These are phyloP conservation scores for Nigrograna mackinnonii DNA, from an alignment of 2,329 filamentous ascomycete genomes.

Conservation along the genomic window DNA sequence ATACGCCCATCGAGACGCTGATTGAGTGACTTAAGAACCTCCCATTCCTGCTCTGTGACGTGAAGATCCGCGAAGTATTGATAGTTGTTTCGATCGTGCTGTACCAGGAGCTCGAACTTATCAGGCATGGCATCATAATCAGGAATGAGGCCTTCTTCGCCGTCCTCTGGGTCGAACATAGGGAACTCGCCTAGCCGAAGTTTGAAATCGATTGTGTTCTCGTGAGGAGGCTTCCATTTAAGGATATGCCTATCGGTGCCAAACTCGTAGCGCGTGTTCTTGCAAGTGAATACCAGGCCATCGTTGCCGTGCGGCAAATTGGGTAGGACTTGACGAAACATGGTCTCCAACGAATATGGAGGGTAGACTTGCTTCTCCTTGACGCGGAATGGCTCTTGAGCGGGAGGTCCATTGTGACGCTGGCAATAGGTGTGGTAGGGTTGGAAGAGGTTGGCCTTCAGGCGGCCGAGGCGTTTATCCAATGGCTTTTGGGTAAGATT, in stretches of 20 bases:
- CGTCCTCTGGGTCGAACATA: conserved; percentile 68
- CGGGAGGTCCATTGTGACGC: conserved; percentile 67
- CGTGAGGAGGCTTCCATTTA: conserved; percentile 95
- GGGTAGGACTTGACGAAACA: conserved; percentile 87
- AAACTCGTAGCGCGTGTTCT: conserved; percentile 80
- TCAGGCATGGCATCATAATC: conserved; percentile 82
- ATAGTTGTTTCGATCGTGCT: conserved; percentile 67
- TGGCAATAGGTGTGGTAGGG: conserved; percentile 65
- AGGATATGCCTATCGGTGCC: conserved; percentile 93
- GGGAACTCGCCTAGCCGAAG: conserved; percentile 76
- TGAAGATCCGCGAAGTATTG: conserved; percentile 66
- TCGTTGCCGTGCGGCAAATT: conserved; percentile 91
- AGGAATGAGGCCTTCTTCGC: conserved; percentile 64
- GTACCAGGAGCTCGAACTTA: conserved; percentile 70
- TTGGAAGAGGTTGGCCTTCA: conserved; percentile 75
- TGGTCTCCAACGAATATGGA: conserved; percentile 73
- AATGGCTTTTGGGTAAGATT: conserved; percentile 77
- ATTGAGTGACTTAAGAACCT: conserved; percentile 71
- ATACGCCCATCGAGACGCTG: conserved; percentile 84
- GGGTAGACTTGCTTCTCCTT: conserved; percentile 90
- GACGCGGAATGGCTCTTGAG: conserved; percentile 76
- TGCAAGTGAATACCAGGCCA: conserved; percentile 96
- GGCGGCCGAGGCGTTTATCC: conserved; percentile 87
- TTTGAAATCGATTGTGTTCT: conserved; percentile 94
- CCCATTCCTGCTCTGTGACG: conserved; percentile 80